Base-by-base conservation (phyloP, 257 asterid species). In the Lycium ferocissimum region DNA sequence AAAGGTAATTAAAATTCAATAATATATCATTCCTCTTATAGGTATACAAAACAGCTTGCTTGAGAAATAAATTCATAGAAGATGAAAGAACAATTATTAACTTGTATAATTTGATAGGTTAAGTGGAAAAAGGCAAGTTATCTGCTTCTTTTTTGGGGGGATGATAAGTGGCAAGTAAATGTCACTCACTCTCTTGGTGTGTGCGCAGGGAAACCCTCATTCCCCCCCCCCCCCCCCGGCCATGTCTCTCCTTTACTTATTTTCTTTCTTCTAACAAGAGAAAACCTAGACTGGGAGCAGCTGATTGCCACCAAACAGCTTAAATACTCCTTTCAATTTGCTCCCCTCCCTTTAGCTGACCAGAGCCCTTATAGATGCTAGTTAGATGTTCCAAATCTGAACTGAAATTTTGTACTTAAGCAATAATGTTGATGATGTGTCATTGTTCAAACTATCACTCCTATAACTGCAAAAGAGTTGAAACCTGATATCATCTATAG, bases 1-100 rank as follows among this genome's bases (percentile, higher is more conserved):
- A 73, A 47, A 73, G 40, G 59, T n/a, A 6, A 76, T 51, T 62
- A 76, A 15, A n/a, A 45, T 11, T 69, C 76, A 73, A 75, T 15
- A 51, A 22, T 49, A 76, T 40, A 13, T 6, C 38, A 75, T 49
- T 51, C 63, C 47, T 0, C 38, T 12, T 76, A 6, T 26, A 76
- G 14, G 81, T 71, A 40, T 9, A 71, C 33, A 22, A 20, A 49
- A 75, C 13, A 49, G 45, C 62, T 40, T 22, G 81, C 43, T 12
- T 22, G 11, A 75, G 59, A 75, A 49, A 13, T 75, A 49, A 22
- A 51, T 22, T 20, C 62, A 22, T 22, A 75, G 45, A 22, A 20
- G 45, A 75, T 6, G 56, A 51, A 51, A 75, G 45, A 75, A 9
- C 40, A 75, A 22, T 22, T 22, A 51, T 75, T 22, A 51, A 14